Evolutionary conservation across 768 basidiomycete species (phyloP), one percentile per base, ranked within the genome.

Genomic region (Strobilomyces confusus): DNA sequence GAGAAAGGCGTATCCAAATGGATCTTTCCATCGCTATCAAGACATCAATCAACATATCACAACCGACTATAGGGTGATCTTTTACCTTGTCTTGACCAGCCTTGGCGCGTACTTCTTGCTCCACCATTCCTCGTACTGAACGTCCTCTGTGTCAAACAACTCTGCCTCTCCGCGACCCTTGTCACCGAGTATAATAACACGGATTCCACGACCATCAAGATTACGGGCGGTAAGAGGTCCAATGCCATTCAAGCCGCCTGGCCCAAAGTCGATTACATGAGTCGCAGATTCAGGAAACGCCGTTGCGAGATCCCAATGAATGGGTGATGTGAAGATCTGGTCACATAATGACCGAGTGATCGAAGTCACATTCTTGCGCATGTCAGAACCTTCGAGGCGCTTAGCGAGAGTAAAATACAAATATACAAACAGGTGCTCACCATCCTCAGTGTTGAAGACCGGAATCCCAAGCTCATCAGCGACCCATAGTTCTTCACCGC

Each of bases 1-100:
- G 95, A 95, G 80, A 98, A 95, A 5, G 93, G 89, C 0, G 95
- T 98, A 70, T 99, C 94, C 62, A 99, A 79, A 69, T 95, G 87
- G 49, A 98, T 75, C 56, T 82, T 85, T 33, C 97, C 97, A 71
- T 98, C 93, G 60, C 91, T 95, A 32, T 34, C 34, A 9, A 32
- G 22, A 43, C 5, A 52, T 60, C 3, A 47, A 52, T 29, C 6
- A 29, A 29, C 29, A 9, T 43, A 55, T 37, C 22, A 26, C n/a
- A 49, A 20, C 7, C 1, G 37, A 49, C 3, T 1, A 50, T 6
- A 48, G 12, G 3, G 2, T 1, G 2, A 46, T 33, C n/a, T 14
- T 5, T 12, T 70, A 92, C 94, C 87, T 87, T 9, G 92, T 95
- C 74, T 89, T 93, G 44, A 98, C 87, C 30, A 99, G 75, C 46